Evolutionary conservation across 2,329 filamentous ascomycete genomes (phyloP).

Genomic region (Colletotrichum tropicicola): DNA sequence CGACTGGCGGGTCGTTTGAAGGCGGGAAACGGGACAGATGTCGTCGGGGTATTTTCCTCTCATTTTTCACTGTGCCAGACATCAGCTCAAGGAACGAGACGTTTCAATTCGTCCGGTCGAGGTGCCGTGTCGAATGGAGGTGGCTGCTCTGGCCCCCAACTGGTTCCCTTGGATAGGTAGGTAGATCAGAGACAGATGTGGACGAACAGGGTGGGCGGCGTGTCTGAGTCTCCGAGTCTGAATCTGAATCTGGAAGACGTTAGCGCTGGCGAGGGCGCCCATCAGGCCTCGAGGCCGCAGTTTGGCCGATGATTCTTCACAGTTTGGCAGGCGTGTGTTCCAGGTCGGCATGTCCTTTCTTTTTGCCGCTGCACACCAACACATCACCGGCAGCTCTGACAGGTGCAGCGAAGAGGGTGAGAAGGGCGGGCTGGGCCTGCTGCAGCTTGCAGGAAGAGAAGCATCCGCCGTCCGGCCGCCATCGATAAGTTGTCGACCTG

Average conservation of each 20-base stretch:
- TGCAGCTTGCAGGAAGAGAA: too few species aligned
- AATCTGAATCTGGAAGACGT: not conserved
- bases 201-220: not conserved
- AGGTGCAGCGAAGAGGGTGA: constrained; percentile 5
- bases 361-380: constrained; percentile 1
- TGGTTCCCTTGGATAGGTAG: not conserved
- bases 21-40: not conserved
- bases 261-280: not conserved
- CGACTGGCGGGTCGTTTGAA: not conserved
- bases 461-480: too few species aligned
- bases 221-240: not conserved
- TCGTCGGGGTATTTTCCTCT: constrained; percentile 11
- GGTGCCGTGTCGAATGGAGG: not conserved
- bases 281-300: not conserved
- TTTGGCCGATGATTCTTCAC: constrained; percentile 1
- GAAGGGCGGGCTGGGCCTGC: not conserved
- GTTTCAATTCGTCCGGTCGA: constrained; percentile 22
- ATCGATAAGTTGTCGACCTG: too few species aligned
- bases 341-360: constrained; percentile 2
- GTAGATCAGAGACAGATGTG: constrained; percentile 1
- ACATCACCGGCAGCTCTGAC: constrained; percentile 11
- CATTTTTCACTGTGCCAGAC: constrained; percentile 11
- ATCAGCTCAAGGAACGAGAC: constrained; percentile 21
- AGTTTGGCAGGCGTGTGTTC: not conserved
- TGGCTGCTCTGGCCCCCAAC: not conserved